Base-by-base conservation (phyloP, 1,284 basidiomycete genomes). In the Puccinia novopanici region DNA sequence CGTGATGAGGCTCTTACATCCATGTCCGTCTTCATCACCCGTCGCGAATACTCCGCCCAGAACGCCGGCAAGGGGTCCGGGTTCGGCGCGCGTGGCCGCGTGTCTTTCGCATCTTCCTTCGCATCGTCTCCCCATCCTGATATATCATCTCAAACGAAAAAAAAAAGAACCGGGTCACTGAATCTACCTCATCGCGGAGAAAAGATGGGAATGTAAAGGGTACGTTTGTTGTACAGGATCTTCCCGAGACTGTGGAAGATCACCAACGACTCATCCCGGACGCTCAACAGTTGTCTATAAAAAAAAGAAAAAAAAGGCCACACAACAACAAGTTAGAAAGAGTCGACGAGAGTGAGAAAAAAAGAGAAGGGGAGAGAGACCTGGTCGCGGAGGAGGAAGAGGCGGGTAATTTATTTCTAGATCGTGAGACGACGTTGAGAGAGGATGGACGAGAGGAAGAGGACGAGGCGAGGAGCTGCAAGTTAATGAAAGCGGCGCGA, bases 231-330 rank as follows among this genome's bases (percentile, higher is more conserved):
- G 86, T 96, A 99, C 72, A 99, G 86, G 2, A 98, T 89, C 86
- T 93, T 96, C 8, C 96, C 97, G 52, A 99, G 87, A 9, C 98
- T 87, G 87, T 98, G 97, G 84, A 98, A 99, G 55, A 99, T 87
- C 2, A 90, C 91, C 12, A 99, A 87, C 78, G 91, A 92, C 83
- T 94, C 91, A 84, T 98, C 96, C 71, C 94, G 88, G 75, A 91
- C 87, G 22, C 93, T 92, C 0, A 94, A 88, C 12, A 83, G 81
- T 19, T 82, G 81, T 4, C 2, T 90, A 89, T 84, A 93, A 91
- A 82, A 6, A 94, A 40, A 40, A 8, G 50, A 4, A 59, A 27
- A 24, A 57, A 54, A 83, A 22, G 87, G 88, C 67, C 9, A 17
- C 8, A 34, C 17, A 19, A 22, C 34, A 75, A 71, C 19, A n/a